A percentile compares a stretch with the other conserved stretches of the same genome.
phyloP scores from a whole-genome alignment of 352 stramenopile genomes.

The Globisporangium okanoganense region DNA sequence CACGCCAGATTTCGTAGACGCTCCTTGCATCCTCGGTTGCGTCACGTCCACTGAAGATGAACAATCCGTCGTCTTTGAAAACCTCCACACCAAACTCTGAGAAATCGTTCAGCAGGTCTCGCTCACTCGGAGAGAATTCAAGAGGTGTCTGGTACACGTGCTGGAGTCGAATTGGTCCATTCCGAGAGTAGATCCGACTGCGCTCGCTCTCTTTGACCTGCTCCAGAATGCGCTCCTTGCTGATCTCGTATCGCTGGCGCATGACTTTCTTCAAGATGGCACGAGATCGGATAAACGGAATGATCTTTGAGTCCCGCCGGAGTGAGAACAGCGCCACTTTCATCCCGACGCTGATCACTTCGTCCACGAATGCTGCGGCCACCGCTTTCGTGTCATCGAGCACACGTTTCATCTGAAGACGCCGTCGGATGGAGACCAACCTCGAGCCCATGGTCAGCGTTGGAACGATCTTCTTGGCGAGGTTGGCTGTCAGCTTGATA shows the following conservation, averaged over 20 bases:
- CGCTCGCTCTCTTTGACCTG: slow-evolving; percentile 53
- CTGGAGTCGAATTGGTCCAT: slow-evolving; percentile 42
- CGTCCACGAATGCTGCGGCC: slow-evolving; percentile 24
- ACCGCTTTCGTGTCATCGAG: slow-evolving; percentile 28
- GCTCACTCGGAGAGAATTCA: slow-evolving; percentile 42
- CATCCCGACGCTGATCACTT: slow-evolving; percentile 30
- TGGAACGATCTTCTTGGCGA: slow-evolving; percentile 59
- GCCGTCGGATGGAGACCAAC: slow-evolving; percentile 54
- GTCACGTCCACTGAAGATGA: neutral
- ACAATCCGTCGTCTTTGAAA: slow-evolving; percentile 15
- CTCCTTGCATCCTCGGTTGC: neutral
- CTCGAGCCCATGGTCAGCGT: slow-evolving; percentile 62
- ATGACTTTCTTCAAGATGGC: slow-evolving; percentile 44
- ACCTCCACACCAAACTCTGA: slow-evolving; percentile 25
- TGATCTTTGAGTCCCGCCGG: slow-evolving; percentile 38
- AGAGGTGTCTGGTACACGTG: slow-evolving; percentile 28
- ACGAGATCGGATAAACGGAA: slow-evolving; percentile 39
- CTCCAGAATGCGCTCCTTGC: slow-evolving; percentile 36
- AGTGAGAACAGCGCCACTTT: slow-evolving; percentile 29
- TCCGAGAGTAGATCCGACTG: slow-evolving; percentile 49
- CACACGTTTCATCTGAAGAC: slow-evolving; percentile 48
- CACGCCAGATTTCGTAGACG: slow-evolving; percentile 23
- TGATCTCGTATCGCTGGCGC: slow-evolving; percentile 41
- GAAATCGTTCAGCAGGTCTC: slow-evolving; percentile 41
- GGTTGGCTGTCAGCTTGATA: slow-evolving; percentile 29